These are phyloP conservation scores for Onygenales sp. DNA, from an alignment of 2,329 filamentous ascomycete species.

Conservation along the genomic window DNA sequence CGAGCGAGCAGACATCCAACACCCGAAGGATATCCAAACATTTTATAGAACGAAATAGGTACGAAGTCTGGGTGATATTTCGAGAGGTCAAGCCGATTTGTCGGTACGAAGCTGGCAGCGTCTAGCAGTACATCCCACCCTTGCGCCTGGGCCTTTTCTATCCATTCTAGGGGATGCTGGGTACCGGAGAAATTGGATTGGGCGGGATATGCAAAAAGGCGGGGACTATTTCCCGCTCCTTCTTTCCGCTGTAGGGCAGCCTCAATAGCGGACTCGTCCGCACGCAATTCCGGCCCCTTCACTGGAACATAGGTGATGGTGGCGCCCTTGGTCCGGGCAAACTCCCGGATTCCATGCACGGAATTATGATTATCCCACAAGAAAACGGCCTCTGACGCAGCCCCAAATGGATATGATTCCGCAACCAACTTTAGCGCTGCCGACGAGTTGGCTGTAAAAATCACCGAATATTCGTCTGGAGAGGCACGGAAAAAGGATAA, in stretches of 20 bases:
- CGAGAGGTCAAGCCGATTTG: slow-evolving; percentile 46
- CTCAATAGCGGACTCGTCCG: slow-evolving; percentile 1
- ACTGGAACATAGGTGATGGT: slow-evolving; percentile 4
- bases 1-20: slow-evolving; percentile 52
- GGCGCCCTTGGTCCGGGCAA: slow-evolving; percentile 5
- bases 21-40: slow-evolving; percentile 55
- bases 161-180: slow-evolving; percentile 51
- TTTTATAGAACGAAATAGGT: slow-evolving; percentile 55
- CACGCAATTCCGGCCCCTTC: slow-evolving; percentile 2
- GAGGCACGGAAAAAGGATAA: slow-evolving; percentile 51
- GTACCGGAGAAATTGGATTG: slow-evolving; percentile 63
- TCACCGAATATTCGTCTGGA: slow-evolving; percentile 49
- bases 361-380: slow-evolving; percentile 52
- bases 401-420: slow-evolving; percentile 7
- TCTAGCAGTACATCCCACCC: slow-evolving; percentile 47
- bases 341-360: slow-evolving; percentile 49
- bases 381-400: slow-evolving; percentile 44
- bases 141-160: slow-evolving; percentile 18
- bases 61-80: slow-evolving; percentile 51
- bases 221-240: slow-evolving; percentile 18
- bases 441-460: slow-evolving; percentile 55
- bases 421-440: slow-evolving; percentile 54
- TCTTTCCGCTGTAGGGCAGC: neutral
- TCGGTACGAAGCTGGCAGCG: slow-evolving; percentile 56
- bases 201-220: slow-evolving; percentile 55